A percentile compares a stretch with the other conserved stretches of the same genome.
Evolutionary conservation across 768 basidiomycete genomes (phyloP).

Genomic region (Ramaria rubella): DNA sequence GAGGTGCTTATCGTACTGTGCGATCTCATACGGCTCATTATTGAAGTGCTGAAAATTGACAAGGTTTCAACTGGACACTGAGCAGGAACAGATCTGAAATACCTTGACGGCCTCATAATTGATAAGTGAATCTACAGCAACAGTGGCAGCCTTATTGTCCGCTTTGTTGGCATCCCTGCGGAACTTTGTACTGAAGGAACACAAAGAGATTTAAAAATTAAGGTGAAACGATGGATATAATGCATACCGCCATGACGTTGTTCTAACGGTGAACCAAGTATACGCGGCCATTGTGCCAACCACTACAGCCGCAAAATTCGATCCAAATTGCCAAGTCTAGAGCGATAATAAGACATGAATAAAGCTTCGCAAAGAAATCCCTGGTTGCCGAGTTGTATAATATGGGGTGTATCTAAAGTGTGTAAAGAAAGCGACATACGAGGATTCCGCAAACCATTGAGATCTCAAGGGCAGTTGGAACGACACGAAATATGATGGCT

Average conservation of each 20-base stretch:
- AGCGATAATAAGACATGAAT: not conserved
- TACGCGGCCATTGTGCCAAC: conserved; percentile 79
- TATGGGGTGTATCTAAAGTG: not conserved
- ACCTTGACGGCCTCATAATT: conserved; percentile 99
- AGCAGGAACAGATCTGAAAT: not conserved
- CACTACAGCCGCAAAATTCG: conserved; percentile 93
- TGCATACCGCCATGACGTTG: conserved; percentile 88
- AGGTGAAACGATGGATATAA: not conserved
- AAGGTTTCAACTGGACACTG: not conserved
- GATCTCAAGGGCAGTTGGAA: conserved; percentile 94
- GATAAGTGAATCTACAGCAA: conserved; percentile 91
- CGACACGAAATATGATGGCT: conserved; percentile 89
- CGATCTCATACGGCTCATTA: conserved; percentile 88
- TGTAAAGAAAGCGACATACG: conserved; percentile 41
- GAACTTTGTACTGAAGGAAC: conserved; percentile 70
- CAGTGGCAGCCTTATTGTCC: conserved; percentile 92
- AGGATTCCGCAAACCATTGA: conserved; percentile 95
- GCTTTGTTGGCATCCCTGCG: conserved; percentile 92
- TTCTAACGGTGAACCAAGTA: conserved; percentile 94
- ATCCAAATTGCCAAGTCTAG: conserved; percentile 95
- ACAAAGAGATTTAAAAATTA: not conserved
- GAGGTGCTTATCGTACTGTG: conserved; percentile 87
- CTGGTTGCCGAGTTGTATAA: not conserved
- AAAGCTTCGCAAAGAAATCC: not conserved
- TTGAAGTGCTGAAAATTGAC: conserved; percentile 95